Base-by-base conservation (phyloP, 208 protist species). In the Leishmania martiniquensis region DNA sequence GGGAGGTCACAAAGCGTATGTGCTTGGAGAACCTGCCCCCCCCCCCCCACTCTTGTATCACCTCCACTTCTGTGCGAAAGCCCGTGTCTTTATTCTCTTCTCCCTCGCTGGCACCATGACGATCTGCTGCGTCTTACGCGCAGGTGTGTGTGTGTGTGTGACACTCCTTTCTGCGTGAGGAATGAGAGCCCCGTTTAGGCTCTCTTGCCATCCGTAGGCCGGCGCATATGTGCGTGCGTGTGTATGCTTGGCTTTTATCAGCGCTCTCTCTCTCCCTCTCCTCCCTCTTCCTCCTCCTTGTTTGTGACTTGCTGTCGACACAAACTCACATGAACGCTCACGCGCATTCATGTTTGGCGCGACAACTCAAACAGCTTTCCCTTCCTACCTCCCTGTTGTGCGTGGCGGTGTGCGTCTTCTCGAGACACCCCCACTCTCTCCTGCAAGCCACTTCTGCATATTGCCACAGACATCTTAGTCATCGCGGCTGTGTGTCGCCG, bases 341-440 rank as follows among this genome's bases (percentile, higher is more conserved):
- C 25, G n/a, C 17, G 44, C 34, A 22, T 20, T 44, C 15, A 63
- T 44, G 29, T 15, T 37, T 44, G 10, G 37, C 20, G 37, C 34
- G 44, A 37, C 37, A 44, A n/a, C 10, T 39, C 4, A 37, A 45
- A 15, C 25, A 44, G 62, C 20, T n/a, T 22, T n/a, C 60, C 13
- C 20, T 37, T 15, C 17, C 57, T 2, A 9, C 34, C 34, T 66
- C 60, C 60, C 4, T 37, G 37, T 44, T 52, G 66, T 71, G n/a
- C 44, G 44, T 71, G 66, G 25, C 42, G 44, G 63, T 37, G 66
- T 71, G 25, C 39, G 42, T 54, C 4, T 76, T n/a, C n/a, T 12
- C 39, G 65, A 65, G 32, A 25, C 72, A 52, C 42, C 51, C 66
- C 65, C 57, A 39, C 67, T 72, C 34, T 63, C 37, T 66, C 42